These are phyloP conservation scores for Fusarium odoratissimum DNA, from an alignment of 2,329 filamentous ascomycete species.

Conservation along the genomic window DNA sequence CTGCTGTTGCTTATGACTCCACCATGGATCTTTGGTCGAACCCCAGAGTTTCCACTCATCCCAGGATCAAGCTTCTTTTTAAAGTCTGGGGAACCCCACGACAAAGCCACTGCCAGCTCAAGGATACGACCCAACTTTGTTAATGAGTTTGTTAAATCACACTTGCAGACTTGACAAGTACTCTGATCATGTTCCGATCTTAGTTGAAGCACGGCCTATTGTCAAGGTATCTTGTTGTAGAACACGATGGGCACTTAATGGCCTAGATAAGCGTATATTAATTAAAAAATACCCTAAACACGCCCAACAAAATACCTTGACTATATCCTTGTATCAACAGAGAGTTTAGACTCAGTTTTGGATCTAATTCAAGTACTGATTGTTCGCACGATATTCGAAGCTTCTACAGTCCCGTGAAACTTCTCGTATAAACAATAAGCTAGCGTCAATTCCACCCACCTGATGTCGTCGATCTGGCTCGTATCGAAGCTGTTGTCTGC, in stretches of 20 bases:
- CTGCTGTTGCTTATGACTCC: not conserved
- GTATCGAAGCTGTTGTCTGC: conserved; percentile 6
- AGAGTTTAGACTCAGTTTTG: not conserved
- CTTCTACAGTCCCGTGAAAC: not conserved
- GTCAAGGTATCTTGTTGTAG: not conserved
- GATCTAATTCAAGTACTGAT: not conserved
- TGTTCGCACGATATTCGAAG: not conserved
- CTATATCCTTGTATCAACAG: not conserved
- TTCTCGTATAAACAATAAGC: conserved; percentile 9
- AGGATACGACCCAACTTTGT: not conserved
- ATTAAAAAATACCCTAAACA: not conserved
- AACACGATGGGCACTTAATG: not conserved
- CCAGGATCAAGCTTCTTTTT: conserved; percentile 16
- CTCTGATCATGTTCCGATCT: not conserved
- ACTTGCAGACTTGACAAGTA: not conserved
- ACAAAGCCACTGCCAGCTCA: not conserved
- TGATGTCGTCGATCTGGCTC: conserved; percentile 18
- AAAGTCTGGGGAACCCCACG: conserved; percentile 9
- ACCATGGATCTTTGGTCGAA: not conserved
- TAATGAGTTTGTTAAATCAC: not conserved
- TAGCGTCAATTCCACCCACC: conserved; percentile 7
- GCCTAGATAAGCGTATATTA: not conserved
- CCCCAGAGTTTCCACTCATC: not conserved
- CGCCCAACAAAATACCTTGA: too few relatives aligned
- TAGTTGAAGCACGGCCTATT: not conserved